Evolutionary conservation across 441 rosid species (phyloP), one percentile per base, ranked within the genome.

Genomic region (Corymbia citriodora): DNA sequence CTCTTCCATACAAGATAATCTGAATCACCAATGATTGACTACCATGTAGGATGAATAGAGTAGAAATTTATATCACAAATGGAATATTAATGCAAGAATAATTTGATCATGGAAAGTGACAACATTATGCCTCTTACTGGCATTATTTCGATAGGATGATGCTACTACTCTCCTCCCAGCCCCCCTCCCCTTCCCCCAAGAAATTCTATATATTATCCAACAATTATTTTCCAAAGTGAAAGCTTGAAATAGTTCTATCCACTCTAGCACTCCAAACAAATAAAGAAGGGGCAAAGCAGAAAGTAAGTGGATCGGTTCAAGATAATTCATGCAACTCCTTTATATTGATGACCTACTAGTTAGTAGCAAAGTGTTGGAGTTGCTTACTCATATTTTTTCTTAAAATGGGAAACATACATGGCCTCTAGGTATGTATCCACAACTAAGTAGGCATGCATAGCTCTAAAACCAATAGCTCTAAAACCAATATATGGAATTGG

Each of bases 351-450:
- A 89, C 92, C 89, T 25, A 81, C 18, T 19, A 89, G 40, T 89
- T 82, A 33, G 36, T 48, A n/a, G 17, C 65, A 70, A 33, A 61
- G n/a, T 63, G 23, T 70, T 72, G 45, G 14, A 61, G 87, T 29
- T 33, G 88, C 98, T 96, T 95, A 98, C 99, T 98, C 99, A 88
- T 98, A 98, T 97, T 95, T 97, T 93, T 96, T 98, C 98, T 97
- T 97, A 95, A 96, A 97, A 92, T 98, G 99, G 91, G 94, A 94
- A 88, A 97, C 97, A 86, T 99, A 94, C 96, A 97, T 97, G 90
- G 96, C 97, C 93, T 98, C 99, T 94, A 98, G 94, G 91, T 95
- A 98, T 31, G 99, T 97, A 93, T 97, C 99, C 49, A 99, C 99
- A 92, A 98, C 99, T 93, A 97, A 95, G 87, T 99, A 99, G 93